phyloP scores from a whole-genome alignment of 371 early-diverging fungal genomes.

The Chytridium lagenaria region DNA sequence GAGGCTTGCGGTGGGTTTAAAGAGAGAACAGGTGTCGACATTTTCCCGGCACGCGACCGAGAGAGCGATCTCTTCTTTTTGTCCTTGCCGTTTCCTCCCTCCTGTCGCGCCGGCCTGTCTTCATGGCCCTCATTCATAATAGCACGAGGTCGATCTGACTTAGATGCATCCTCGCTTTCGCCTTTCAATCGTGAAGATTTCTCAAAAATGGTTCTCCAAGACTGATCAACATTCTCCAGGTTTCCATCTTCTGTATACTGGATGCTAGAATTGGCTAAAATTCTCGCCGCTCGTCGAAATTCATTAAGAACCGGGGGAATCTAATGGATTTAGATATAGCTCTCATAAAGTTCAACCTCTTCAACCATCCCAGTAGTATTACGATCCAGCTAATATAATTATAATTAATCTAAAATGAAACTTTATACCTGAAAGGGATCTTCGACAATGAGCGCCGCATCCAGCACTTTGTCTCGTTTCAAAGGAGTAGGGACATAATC shows the following conservation, averaged over 20 bases:
- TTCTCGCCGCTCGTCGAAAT: constrained; percentile 36
- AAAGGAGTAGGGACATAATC: background rate
- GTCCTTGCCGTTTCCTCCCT: background rate
- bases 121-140: too few relatives aligned
- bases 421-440: constrained; percentile 50
- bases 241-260: background rate
- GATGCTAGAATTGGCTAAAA: background rate
- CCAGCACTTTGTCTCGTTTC: background rate
- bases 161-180: too few relatives aligned
- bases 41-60: background rate
- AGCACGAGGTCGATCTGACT: too few relatives aligned
- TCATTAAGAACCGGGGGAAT: constrained; percentile 28
- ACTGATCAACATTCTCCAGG: background rate
- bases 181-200: background rate
- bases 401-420: background rate
- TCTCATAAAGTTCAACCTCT: constrained; percentile 2
- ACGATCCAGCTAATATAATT: constrained; percentile 32
- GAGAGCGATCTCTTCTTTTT: constrained; percentile 2
- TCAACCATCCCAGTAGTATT: constrained; percentile 44
- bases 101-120: background rate
- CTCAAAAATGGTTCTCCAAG: constrained; percentile 11
- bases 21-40: background rate
- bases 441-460: constrained; percentile 39
- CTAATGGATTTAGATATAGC: background rate
- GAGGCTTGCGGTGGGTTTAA: background rate